These are phyloP conservation scores for Epichloe gansuensis DNA, from an alignment of 2,329 filamentous ascomycete species.

Conservation along the genomic window DNA sequence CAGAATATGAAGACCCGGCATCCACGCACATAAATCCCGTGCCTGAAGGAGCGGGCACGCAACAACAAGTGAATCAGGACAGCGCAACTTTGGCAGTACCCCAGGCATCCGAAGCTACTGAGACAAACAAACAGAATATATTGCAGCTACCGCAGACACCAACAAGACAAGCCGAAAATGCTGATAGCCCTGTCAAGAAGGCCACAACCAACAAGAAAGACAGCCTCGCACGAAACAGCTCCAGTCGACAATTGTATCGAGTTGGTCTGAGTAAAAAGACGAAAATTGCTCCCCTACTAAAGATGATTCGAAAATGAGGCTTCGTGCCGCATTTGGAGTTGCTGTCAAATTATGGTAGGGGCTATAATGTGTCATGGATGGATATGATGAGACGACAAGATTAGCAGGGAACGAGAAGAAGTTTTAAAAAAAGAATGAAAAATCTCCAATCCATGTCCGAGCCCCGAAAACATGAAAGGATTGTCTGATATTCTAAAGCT, in stretches of 20 bases:
- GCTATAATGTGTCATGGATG: background rate
- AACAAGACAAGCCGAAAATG: background rate
- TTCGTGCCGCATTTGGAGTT: background rate
- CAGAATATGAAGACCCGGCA: background rate
- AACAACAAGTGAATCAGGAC: background rate
- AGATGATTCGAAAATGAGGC: conserved; percentile 30
- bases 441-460: background rate
- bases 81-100: background rate
- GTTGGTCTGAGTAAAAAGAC: conserved; percentile 39
- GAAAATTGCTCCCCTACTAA: conserved; percentile 38
- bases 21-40: background rate
- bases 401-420: background rate
- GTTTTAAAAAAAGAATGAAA: background rate
- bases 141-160: background rate
- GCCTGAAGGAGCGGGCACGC: background rate
- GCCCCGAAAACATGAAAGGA: background rate
- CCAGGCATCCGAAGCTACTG: background rate
- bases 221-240: conserved; percentile 7
- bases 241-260: conserved; percentile 30
- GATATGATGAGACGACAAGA: background rate
- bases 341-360: background rate
- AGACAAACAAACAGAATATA: background rate
- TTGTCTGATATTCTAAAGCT: too few relatives aligned
- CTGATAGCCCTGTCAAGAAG: background rate
- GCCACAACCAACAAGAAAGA: conserved; percentile 6